Evolutionary conservation across 306 rosid genomes (phyloP), one percentile per base, ranked within the genome.

Genomic region (Cucurbita ficifolia): DNA sequence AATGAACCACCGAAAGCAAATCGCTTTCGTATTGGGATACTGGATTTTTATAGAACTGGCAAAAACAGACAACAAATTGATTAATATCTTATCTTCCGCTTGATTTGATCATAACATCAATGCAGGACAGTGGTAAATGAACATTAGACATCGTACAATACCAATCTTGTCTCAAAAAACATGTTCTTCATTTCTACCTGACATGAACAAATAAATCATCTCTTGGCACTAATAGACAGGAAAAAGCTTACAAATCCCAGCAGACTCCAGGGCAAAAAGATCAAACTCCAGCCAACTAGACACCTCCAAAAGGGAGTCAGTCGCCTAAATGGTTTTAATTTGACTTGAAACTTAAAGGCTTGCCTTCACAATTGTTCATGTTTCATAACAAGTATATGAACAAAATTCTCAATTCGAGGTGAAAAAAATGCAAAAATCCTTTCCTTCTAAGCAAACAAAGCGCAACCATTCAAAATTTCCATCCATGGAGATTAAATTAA

Each of bases 1-100:
- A 89, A 80, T 89, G 93, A 79, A 89, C 96, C 77, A 83, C 86
- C 1, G 91, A 85, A 7, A 80, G 77, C 82, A 90, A 77, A 61
- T 94, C 96, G 16, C 70, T 83, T 83, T 94, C 98, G 52, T 84
- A 84, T 46, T 82, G 89, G 76, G 87, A 79, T 81, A 79, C 78
- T 5, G 96, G 83, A 43, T 76, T 81, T 84, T 89, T 91, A 76
- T 80, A 87, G 67, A 75, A 84, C 99, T 95, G 92, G 42, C 36
- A 50, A 77, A 10, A 62, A 75, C 19, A 73, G 11, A 81, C 56
- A 39, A 80, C 56, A 75, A 0, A 54, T 22, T 29, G 12, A 46
- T 46, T 60, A 22, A 45, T 24, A 17, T 24, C 51, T 29, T 13
- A 13, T 68, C 56, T 45, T 46, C 21, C 22, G 14, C 53, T 22